A percentile compares a stretch with the other conserved stretches of the same genome.
Conservation (phyloP, 2,329 filamentous ascomycete genomes). For the Lachnellula subtilissima region DNA sequence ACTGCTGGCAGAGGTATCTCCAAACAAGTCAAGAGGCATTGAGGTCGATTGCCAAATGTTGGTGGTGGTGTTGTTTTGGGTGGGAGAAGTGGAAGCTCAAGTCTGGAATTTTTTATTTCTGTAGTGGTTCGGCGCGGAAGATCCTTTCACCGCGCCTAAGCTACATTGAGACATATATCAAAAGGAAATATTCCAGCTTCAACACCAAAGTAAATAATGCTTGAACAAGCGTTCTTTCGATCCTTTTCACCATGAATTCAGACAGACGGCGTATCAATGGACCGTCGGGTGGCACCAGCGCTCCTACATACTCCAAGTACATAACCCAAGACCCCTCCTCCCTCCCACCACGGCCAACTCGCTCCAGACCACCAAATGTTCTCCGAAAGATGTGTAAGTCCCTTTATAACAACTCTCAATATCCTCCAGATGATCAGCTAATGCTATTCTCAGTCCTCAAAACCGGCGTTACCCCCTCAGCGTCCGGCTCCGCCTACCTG, state of each 20-base stretch:
- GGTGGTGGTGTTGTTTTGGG: too few relatives aligned
- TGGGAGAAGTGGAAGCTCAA: not conserved
- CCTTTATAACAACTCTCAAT: not conserved
- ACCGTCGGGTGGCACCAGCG: slow-evolving; percentile 68
- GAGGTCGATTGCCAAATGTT: too few relatives aligned
- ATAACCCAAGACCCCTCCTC: slow-evolving; percentile 42
- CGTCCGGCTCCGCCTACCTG: slow-evolving; percentile 86
- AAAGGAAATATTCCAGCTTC: not conserved
- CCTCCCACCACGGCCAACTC: slow-evolving; percentile 43
- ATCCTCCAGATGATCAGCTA: slow-evolving; percentile 1
- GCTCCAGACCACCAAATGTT: slow-evolving; percentile 61
- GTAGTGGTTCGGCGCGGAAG: not conserved
- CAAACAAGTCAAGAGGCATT: too few relatives aligned
- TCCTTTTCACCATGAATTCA: slow-evolving; percentile 49
- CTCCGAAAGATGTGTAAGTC: slow-evolving; percentile 81
- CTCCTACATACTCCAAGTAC: slow-evolving; percentile 63
- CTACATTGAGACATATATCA: not conserved
- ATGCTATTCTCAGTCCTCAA: slow-evolving; percentile 61
- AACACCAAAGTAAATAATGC: slow-evolving; percentile 1
- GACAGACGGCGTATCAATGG: slow-evolving; percentile 90
- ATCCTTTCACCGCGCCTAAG: not conserved
- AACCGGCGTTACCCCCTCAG: slow-evolving; percentile 87
- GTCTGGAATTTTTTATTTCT: not conserved
- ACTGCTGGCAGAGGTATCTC: too few relatives aligned
- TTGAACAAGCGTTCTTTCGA: not conserved